A percentile compares a stretch with the other conserved stretches of the same genome.
phyloP scores from a whole-genome alignment of 768 basidiomycete genomes.

The Kwoniella botswanensis region DNA sequence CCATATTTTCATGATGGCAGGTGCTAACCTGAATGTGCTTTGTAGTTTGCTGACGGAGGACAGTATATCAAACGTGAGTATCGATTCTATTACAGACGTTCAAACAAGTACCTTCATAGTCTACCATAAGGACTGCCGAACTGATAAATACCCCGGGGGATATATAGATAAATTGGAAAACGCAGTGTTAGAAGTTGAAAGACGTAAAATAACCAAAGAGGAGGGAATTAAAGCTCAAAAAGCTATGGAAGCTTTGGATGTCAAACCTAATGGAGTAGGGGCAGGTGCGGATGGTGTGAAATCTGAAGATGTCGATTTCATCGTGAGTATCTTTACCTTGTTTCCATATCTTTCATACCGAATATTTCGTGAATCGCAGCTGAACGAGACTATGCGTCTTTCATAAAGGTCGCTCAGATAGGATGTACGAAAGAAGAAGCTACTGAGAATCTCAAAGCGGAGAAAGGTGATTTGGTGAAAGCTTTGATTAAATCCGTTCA shows the following conservation, averaged over 20 bases:
- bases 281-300: constrained; percentile 23
- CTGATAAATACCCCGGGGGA: background rate
- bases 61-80: constrained; percentile 49
- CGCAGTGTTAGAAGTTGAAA: constrained; percentile 45
- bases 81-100: background rate
- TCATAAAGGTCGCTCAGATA: constrained; percentile 38
- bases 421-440: constrained; percentile 40
- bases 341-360: too few species aligned
- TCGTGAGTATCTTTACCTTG: constrained; percentile 30
- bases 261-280: constrained; percentile 19
- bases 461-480: constrained; percentile 51
- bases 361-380: too few species aligned
- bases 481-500: constrained; percentile 47
- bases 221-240: constrained; percentile 47
- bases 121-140: background rate
- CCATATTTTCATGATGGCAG: background rate
- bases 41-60: constrained; percentile 51
- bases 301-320: constrained; percentile 45
- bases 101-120: background rate
- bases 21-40: background rate
- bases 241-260: constrained; percentile 45
- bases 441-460: constrained; percentile 31
- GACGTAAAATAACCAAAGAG: constrained; percentile 42
- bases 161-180: constrained; percentile 44
- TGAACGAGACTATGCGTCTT: background rate